Percentiles rank a stretch among this genome's conserved stretches.
Evolutionary conservation across 352 stramenopile genomes (phyloP).

Genomic region (Phytophthora pistaciae): DNA sequence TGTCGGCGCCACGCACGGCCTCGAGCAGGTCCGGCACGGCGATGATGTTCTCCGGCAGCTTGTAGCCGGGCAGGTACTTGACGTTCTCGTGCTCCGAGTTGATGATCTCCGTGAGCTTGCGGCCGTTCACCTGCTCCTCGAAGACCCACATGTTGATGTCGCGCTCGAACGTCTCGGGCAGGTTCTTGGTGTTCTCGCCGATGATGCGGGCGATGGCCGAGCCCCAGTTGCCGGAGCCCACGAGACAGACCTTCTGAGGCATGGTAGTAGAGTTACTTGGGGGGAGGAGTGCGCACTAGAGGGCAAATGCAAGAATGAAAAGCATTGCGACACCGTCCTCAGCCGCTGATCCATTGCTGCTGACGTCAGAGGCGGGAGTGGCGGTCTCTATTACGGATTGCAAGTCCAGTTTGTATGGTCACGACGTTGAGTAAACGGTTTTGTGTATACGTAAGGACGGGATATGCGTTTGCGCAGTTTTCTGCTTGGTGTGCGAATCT

Average conservation of each 20-base stretch:
- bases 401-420: constrained; percentile 6
- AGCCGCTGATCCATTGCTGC: constrained; percentile 2
- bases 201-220: constrained; percentile 88
- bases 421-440: constrained; percentile 21
- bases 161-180: constrained; percentile 79
- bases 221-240: constrained; percentile 86
- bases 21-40: constrained; percentile 93
- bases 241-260: constrained; percentile 78
- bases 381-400: constrained; percentile 16
- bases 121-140: constrained; percentile 89
- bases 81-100: constrained; percentile 98
- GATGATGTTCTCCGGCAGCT: constrained; percentile 94
- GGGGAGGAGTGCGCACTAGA: constrained; percentile 8
- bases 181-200: constrained; percentile 73
- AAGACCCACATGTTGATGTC: constrained; percentile 98
- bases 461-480: constrained; percentile 31
- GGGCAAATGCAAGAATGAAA: constrained; percentile 38
- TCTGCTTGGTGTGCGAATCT: constrained; percentile 21
- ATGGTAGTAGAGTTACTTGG: constrained; percentile 28
- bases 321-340: constrained; percentile 5
- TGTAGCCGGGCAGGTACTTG: constrained; percentile 93
- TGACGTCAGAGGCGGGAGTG: constrained; percentile 31
- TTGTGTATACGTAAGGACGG: constrained; percentile 20
- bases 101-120: constrained; percentile 97
- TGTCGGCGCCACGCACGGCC: constrained; percentile 89